phyloP scores from a whole-genome alignment of 1,284 basidiomycete species.

The Schizophyllum commune region DNA sequence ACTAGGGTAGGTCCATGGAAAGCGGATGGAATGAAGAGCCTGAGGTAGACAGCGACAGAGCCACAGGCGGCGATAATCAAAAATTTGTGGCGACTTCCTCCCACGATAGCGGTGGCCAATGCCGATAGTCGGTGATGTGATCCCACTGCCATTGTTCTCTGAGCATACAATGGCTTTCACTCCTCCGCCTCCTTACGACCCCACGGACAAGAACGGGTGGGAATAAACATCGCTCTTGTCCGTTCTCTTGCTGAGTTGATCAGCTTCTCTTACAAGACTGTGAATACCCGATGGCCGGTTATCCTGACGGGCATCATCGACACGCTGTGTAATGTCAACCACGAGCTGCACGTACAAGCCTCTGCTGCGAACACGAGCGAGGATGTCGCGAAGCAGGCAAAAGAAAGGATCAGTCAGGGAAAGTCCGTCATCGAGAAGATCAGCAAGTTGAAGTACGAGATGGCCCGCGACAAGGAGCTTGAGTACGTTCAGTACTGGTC shows the following conservation, averaged over 20 bases:
- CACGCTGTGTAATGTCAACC: slow-evolving; percentile 24
- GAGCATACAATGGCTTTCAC: background rate
- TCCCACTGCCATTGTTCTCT: too few relatives aligned
- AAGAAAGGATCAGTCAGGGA: slow-evolving; percentile 64
- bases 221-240: slow-evolving; percentile 23
- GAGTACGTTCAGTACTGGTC: slow-evolving; percentile 44
- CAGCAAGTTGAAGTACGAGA: slow-evolving; percentile 83
- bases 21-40: too few relatives aligned
- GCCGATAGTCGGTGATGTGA: too few relatives aligned
- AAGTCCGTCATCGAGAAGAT: slow-evolving; percentile 76
- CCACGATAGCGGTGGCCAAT: too few relatives aligned
- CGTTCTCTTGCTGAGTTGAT: background rate
- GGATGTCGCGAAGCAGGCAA: slow-evolving; percentile 20
- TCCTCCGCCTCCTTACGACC: slow-evolving; percentile 56
- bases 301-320: slow-evolving; percentile 61
- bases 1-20: too few relatives aligned
- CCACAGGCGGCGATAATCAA: too few relatives aligned
- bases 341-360: slow-evolving; percentile 17
- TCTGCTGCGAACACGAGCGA: slow-evolving; percentile 11
- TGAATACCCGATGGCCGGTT: slow-evolving; percentile 80
- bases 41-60: too few relatives aligned
- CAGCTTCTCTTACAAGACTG: slow-evolving; percentile 26
- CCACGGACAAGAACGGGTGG: slow-evolving; percentile 56
- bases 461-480: slow-evolving; percentile 74
- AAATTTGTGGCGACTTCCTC: too few relatives aligned